Evolutionary conservation across 805 yeast species (phyloP), one percentile per base, ranked within the genome.

Genomic region (Kuraishia borneana): DNA sequence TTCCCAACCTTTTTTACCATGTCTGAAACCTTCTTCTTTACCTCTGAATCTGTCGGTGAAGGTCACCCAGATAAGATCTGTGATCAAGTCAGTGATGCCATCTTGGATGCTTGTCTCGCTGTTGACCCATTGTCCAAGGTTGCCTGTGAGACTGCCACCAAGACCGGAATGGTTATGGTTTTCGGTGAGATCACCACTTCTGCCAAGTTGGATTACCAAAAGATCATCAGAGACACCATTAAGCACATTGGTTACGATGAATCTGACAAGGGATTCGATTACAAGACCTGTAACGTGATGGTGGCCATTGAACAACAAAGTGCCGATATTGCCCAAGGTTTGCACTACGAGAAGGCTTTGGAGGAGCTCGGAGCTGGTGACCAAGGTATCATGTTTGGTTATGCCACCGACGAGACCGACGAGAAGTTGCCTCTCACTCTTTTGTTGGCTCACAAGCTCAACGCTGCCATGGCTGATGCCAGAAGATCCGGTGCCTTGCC

Each of bases 381-480:
- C 71, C 98, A 92, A 70, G 98, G 98, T 81, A 92, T 92, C 63
- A 92, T 92, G 98, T 92, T 92, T 60, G 98, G 98, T 66, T 92
- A 92, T 65, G 98, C 98, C 51, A 80, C 97, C 43, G 96, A 92
- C 56, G 98, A 92, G 73, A 88, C 98, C 51, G 95, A 89, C 60
- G 97, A 92, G 73, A 79, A 83, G 61, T 72, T 92, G 53, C 98
- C 98, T 53, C 76, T 92, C 68, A 92, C 98, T 50, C 76, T 92
- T 44, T 65, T 92, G 51, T 76, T 92, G 58, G 79, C 97, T 41
- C 98, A 92, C 74, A 84, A 85, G 69, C 78, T 92, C 61, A 92
- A 92, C 73, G 83, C 83, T 61, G 96, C 94, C 40, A 75, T 92
- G 67, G 96, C 98, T 43, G 84, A 74, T 52, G 96, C 96, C 45